Evolutionary conservation across 768 basidiomycete species (phyloP).

Genomic region (Lepiota venenata): DNA sequence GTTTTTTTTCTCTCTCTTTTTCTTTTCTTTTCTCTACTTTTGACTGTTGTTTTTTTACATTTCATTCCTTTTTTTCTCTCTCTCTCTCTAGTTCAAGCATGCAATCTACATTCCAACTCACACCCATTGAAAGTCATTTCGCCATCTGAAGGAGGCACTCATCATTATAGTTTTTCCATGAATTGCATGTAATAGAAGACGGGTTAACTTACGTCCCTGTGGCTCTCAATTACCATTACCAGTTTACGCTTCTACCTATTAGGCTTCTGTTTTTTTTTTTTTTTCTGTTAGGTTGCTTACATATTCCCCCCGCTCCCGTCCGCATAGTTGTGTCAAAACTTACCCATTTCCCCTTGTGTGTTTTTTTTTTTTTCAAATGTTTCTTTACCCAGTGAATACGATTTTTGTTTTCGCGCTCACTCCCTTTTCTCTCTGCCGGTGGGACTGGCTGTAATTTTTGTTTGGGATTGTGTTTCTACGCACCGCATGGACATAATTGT

Average conservation of each 20-base stretch:
- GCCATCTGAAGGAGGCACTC: constrained; percentile 73
- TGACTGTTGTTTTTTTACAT: constrained; percentile 9
- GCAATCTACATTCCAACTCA: constrained; percentile 38
- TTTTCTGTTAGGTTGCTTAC: constrained; percentile 4
- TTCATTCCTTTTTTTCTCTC: neutral
- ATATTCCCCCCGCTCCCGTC: neutral
- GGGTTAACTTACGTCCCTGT: constrained; percentile 8
- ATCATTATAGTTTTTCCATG: constrained; percentile 42
- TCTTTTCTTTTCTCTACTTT: constrained; percentile 18
- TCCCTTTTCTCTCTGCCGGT: neutral
- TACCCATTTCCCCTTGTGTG: neutral
- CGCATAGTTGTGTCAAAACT: constrained; percentile 8
- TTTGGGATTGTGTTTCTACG: no score
- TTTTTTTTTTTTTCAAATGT: no score
- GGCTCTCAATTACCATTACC: neutral
- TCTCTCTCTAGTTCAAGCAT: constrained; percentile 36
- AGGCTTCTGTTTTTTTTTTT: neutral
- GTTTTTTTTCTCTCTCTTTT: constrained; percentile 18
- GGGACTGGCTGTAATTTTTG: no score
- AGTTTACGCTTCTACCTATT: neutral
- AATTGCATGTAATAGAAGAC: constrained; percentile 58
- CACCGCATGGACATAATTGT: no score
- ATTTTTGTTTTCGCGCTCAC: neutral
- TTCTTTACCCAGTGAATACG: neutral
- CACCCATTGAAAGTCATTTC: constrained; percentile 21